These are phyloP conservation scores for Verticillium longisporum DNA, from an alignment of 2,329 filamentous ascomycete species.

Conservation along the genomic window DNA sequence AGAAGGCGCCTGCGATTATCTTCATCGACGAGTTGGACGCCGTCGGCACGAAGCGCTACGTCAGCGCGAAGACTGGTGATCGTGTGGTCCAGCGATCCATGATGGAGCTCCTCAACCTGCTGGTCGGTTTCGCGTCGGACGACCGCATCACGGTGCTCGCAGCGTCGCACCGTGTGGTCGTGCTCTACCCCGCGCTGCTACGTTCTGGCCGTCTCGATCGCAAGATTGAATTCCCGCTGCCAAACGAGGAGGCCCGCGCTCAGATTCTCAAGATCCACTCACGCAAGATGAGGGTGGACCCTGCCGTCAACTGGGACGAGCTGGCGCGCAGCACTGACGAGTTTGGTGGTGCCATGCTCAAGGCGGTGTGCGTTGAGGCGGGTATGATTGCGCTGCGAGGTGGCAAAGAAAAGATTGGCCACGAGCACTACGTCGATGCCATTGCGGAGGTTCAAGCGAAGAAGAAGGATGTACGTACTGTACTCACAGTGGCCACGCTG, in stretches of 20 bases:
- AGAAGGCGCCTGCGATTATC: conserved; percentile 98
- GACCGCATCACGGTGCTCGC: conserved; percentile 95
- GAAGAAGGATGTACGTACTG: conserved; percentile 74
- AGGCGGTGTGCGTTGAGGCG: conserved; percentile 97
- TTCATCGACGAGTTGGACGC: conserved; percentile 99
- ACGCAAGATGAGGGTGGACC: conserved; percentile 95
- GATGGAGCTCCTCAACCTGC: conserved; percentile 96
- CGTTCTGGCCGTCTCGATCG: conserved; percentile 88
- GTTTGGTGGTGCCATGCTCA: conserved; percentile 95
- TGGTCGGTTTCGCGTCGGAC: conserved; percentile 95
- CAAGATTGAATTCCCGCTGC: conserved; percentile 97
- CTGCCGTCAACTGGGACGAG: conserved; percentile 91
- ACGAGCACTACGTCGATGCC: conserved; percentile 98
- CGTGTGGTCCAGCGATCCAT: conserved; percentile 97
- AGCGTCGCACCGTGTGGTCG: conserved; percentile 90
- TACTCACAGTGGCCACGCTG: not conserved
- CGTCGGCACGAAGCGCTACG: conserved; percentile 98
- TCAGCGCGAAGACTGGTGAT: conserved; percentile 96
- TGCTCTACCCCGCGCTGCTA: conserved; percentile 84
- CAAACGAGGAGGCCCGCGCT: conserved; percentile 93
- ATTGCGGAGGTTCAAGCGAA: conserved; percentile 92
- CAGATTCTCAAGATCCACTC: conserved; percentile 98
- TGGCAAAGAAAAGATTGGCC: conserved; percentile 92
- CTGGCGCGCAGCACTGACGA: conserved; percentile 95
- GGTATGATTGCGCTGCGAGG: conserved; percentile 97